A percentile compares a stretch with the other conserved stretches of the same genome.
Conservation (phyloP, 345 rosid genomes). For the Populus tremula region DNA sequence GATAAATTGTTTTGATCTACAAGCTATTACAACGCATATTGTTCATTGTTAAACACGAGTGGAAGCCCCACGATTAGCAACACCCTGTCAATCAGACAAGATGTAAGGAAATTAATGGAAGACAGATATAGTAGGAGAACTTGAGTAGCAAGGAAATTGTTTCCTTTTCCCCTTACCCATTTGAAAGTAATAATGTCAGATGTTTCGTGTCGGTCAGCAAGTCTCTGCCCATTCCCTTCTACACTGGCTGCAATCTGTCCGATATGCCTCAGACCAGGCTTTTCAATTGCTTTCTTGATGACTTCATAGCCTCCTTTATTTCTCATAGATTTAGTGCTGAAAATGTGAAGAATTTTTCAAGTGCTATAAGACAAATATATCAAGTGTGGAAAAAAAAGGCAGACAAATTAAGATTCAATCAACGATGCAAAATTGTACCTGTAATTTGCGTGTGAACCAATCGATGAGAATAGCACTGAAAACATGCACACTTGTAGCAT, state of each 20-base stretch:
- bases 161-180: constrained; percentile 3
- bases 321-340: constrained; percentile 25
- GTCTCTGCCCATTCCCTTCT: constrained; percentile 19
- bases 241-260: constrained; percentile 20
- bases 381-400: background rate
- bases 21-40: too few species aligned
- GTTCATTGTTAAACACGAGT: background rate
- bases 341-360: background rate
- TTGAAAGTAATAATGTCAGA: constrained; percentile 20
- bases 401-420: background rate
- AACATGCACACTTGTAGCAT: background rate
- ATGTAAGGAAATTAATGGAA: background rate
- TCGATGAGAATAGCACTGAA: background rate
- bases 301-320: constrained; percentile 11
- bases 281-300: constrained; percentile 23
- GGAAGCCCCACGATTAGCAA: constrained; percentile 20
- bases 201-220: constrained; percentile 20
- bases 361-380: background rate
- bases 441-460: constrained; percentile 18
- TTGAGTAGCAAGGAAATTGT: background rate
- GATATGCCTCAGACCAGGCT: constrained; percentile 11
- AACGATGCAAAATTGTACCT: constrained; percentile 4
- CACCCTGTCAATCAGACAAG: constrained; percentile 5
- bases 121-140: background rate
- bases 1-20: too few species aligned